Evolutionary conservation across 2,329 filamentous ascomycete genomes (phyloP).

Genomic region (Macrophomina tecta): DNA sequence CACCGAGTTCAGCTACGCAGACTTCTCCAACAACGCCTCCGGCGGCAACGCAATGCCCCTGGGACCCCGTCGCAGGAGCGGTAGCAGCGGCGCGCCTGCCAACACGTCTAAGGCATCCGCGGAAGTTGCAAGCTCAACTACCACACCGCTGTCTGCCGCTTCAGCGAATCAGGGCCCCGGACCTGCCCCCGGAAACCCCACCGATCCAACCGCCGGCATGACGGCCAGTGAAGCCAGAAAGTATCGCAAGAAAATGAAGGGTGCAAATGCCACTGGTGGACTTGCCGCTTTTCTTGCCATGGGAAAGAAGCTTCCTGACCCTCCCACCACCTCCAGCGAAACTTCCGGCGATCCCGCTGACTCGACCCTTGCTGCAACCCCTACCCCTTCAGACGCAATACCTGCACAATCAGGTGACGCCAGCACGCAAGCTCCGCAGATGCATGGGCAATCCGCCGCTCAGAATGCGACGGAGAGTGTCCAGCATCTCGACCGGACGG

Average conservation of each 20-base stretch:
- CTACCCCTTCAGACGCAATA: background rate
- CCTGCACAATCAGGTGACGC: slow-evolving; percentile 23
- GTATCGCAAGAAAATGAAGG: slow-evolving; percentile 28
- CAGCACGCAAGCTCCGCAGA: slow-evolving; percentile 27
- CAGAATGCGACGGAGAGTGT: background rate
- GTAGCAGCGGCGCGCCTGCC: slow-evolving; percentile 39
- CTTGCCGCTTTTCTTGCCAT: slow-evolving; percentile 41
- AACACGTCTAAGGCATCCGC: slow-evolving; percentile 43
- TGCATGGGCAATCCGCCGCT: background rate
- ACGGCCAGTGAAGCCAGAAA: slow-evolving; percentile 7
- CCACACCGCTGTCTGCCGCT: slow-evolving; percentile 9
- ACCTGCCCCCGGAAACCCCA: background rate
- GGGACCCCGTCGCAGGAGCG: slow-evolving; percentile 33
- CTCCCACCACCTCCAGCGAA: background rate
- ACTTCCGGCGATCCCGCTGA: slow-evolving; percentile 1
- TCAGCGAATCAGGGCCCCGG: slow-evolving; percentile 6
- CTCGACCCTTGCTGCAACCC: slow-evolving; percentile 1
- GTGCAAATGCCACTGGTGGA: slow-evolving; percentile 34
- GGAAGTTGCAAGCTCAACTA: slow-evolving; percentile 4
- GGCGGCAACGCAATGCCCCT: slow-evolving; percentile 14
- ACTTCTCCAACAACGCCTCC: background rate
- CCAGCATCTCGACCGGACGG: too few species aligned
- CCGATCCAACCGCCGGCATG: slow-evolving; percentile 17
- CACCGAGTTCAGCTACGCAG: slow-evolving; percentile 39
- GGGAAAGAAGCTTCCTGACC: slow-evolving; percentile 29